These are phyloP conservation scores for Rhododendron kiyosumense DNA, from an alignment of 148 eudicot genomes.

Conservation along the genomic window DNA sequence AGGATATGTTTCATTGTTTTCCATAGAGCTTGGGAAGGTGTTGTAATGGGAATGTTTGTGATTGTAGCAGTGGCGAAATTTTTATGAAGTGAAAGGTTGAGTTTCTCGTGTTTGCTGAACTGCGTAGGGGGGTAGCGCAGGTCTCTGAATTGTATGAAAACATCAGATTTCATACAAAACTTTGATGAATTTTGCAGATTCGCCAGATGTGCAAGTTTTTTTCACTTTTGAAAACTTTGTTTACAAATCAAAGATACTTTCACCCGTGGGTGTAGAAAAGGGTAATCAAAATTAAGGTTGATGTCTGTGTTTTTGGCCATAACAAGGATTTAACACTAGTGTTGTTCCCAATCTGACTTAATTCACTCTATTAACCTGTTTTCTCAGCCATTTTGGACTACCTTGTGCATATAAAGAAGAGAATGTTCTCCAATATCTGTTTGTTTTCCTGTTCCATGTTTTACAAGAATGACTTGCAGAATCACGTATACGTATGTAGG, in stretches of 20 bases:
- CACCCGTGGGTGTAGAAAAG: no score
- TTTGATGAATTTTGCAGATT: background rate
- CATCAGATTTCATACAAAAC: background rate
- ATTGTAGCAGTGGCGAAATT: slow-evolving; percentile 3
- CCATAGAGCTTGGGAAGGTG: slow-evolving; percentile 14
- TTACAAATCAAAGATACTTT: no score
- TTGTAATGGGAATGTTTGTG: slow-evolving; percentile 12
- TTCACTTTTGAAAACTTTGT: background rate
- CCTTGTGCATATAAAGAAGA: no score
- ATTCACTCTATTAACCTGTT: no score
- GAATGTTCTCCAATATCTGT: no score
- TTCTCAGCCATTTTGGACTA: no score
- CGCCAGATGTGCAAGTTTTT: background rate
- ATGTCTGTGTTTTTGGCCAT: no score
- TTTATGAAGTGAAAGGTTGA: background rate
- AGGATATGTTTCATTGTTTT: slow-evolving; percentile 6
- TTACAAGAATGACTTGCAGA: no score
- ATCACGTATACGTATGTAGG: background rate
- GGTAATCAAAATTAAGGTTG: no score
- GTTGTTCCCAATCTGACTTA: no score
- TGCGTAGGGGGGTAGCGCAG: background rate
- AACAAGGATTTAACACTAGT: no score
- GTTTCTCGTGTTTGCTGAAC: background rate
- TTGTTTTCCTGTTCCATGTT: no score
- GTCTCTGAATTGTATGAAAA: background rate